phyloP scores from a whole-genome alignment of 805 yeast species.

The Millerozyma miso region DNA sequence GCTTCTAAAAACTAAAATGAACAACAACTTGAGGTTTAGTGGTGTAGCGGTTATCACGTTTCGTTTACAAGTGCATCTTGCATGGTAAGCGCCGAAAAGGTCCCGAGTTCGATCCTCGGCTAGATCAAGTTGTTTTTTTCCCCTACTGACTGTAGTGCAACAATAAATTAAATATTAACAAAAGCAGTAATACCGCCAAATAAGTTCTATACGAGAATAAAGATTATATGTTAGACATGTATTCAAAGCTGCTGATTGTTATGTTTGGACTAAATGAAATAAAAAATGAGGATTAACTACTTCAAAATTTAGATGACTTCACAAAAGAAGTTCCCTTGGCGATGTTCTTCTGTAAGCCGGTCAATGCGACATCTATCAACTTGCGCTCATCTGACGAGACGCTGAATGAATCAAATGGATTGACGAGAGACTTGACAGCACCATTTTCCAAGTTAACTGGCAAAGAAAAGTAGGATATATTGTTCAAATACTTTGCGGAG shows the following conservation, averaged over 20 bases:
- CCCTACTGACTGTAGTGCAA: no score
- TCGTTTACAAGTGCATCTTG: constrained; percentile 35
- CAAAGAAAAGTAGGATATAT: constrained; percentile 44
- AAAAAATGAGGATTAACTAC: background rate
- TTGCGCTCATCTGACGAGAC: constrained; percentile 28
- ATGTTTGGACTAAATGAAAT: background rate
- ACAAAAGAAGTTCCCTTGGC: constrained; percentile 40
- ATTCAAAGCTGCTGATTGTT: no score
- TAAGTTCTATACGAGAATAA: no score
- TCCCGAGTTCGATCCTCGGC: constrained; percentile 45
- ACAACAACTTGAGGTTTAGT: constrained; percentile 24
- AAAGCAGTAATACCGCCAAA: no score
- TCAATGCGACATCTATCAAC: constrained; percentile 34
- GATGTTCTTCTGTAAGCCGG: constrained; percentile 36
- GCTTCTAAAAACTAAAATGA: no score
- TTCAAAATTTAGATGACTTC: constrained; percentile 31
- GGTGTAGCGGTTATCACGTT: constrained; percentile 43
- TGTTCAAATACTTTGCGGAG: constrained; percentile 30
- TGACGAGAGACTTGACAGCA: constrained; percentile 30
- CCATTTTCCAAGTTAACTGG: constrained; percentile 42
- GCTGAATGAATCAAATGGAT: constrained; percentile 30
- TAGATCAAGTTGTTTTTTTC: constrained; percentile 23
- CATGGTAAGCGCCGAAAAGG: constrained; percentile 38
- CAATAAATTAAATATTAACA: no score
- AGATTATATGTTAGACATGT: no score